Evolutionary conservation across 2,329 filamentous ascomycete genomes (phyloP).

Genomic region (Penicillium hesseltinei): DNA sequence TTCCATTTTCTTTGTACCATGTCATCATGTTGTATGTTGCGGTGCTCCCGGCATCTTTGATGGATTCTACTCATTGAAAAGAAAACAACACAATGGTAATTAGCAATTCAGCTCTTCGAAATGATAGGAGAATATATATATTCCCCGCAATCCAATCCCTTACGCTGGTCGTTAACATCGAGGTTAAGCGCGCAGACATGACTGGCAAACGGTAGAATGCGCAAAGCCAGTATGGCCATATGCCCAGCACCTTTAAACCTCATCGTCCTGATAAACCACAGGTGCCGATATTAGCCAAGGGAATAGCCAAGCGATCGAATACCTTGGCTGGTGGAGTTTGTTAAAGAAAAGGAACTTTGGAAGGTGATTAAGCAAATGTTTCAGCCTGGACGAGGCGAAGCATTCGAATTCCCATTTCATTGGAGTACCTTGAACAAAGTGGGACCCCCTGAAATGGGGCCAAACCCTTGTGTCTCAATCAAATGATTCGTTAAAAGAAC

Average conservation of each 20-base stretch:
- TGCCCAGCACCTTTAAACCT: background rate
- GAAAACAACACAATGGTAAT: background rate
- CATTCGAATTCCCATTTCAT: background rate
- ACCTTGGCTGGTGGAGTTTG: background rate
- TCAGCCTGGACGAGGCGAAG: background rate
- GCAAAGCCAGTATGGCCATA: slow-evolving; percentile 3
- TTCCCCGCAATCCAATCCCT: slow-evolving; percentile 17
- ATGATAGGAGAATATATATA: background rate
- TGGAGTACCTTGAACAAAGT: background rate
- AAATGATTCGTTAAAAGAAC: background rate
- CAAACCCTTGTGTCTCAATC: background rate
- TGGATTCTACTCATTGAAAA: slow-evolving; percentile 25
- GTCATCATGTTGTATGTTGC: slow-evolving; percentile 50
- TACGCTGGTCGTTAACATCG: slow-evolving; percentile 2
- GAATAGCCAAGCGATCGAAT: background rate
- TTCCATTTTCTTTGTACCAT: slow-evolving; percentile 52
- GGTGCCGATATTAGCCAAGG: background rate
- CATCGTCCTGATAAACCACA: slow-evolving; percentile 1
- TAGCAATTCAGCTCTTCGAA: background rate
- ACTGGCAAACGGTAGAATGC: background rate
- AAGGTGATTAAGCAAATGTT: background rate
- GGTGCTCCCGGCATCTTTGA: slow-evolving; percentile 41
- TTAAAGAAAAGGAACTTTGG: background rate
- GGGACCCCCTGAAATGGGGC: background rate
- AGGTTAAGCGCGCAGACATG: slow-evolving; percentile 5